phyloP scores from a whole-genome alignment of 805 yeast species.

The Zygoascus flipseniorum region DNA sequence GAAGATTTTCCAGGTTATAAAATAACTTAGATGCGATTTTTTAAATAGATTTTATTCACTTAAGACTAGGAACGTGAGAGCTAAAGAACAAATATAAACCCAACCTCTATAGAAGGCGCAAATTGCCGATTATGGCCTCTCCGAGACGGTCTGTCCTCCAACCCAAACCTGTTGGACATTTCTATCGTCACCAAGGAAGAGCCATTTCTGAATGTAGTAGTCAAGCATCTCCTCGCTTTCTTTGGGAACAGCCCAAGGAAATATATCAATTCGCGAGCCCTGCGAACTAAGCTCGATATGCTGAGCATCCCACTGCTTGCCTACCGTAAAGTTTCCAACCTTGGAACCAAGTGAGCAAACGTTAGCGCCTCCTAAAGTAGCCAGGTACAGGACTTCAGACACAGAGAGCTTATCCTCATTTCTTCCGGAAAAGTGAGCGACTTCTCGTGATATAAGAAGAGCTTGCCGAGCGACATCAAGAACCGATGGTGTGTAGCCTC shows the following conservation, averaged over 20 bases:
- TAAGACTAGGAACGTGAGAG: too few relatives aligned
- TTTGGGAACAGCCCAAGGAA: constrained; percentile 52
- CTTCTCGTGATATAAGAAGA: constrained; percentile 58
- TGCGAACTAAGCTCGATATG: constrained; percentile 50
- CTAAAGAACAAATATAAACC: too few relatives aligned
- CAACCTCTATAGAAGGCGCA: too few relatives aligned
- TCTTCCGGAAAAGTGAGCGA: constrained; percentile 47
- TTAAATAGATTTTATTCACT: too few relatives aligned
- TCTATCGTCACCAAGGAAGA: constrained; percentile 90
- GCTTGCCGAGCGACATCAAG: constrained; percentile 63
- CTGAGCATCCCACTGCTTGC: constrained; percentile 81
- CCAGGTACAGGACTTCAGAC: constrained; percentile 67
- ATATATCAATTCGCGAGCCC: constrained; percentile 62
- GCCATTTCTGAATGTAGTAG: constrained; percentile 76
- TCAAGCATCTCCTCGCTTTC: constrained; percentile 33
- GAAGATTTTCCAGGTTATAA: too few relatives aligned
- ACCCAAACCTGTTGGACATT: constrained; percentile 78
- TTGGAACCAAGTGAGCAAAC: constrained; percentile 49
- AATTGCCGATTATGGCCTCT: background rate
- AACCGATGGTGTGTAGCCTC: constrained; percentile 63
- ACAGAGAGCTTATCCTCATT: constrained; percentile 47
- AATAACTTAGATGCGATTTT: too few relatives aligned
- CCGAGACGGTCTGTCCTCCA: background rate
- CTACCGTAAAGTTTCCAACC: constrained; percentile 65
- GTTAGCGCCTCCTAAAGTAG: constrained; percentile 85